A percentile compares a stretch with the other conserved stretches of the same genome.
Conservation (phyloP, 2,329 filamentous ascomycete species). For the Fusarium buxicola region DNA sequence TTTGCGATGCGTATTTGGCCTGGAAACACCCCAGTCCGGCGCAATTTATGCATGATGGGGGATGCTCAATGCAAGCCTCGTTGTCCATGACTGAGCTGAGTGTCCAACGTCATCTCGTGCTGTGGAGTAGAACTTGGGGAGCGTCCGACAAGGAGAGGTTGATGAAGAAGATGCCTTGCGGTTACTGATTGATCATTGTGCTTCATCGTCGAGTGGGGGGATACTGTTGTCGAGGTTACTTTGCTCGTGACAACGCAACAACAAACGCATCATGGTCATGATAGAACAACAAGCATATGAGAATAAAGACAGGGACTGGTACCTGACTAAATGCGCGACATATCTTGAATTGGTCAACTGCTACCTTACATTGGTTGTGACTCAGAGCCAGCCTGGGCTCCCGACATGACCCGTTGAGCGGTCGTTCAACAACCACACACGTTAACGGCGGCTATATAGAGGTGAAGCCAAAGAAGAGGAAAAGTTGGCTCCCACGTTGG, state of each 20-base stretch:
- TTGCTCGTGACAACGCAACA: background rate
- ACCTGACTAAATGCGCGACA: slow-evolving; percentile 1
- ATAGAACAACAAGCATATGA: background rate
- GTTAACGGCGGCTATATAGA: slow-evolving; percentile 25
- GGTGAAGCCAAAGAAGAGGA: slow-evolving; percentile 10
- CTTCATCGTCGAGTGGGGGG: background rate
- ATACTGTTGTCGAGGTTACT: background rate
- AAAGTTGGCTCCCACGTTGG: slow-evolving; percentile 10
- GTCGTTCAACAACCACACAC: slow-evolving; percentile 13
- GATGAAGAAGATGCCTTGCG: slow-evolving; percentile 1
- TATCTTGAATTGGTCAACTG: background rate
- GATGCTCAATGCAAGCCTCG: slow-evolving; percentile 28
- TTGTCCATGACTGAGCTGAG: slow-evolving; percentile 12
- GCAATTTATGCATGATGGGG: slow-evolving; percentile 19
- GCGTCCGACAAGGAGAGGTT: slow-evolving; percentile 21
- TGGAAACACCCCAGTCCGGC: slow-evolving; percentile 9
- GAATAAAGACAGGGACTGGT: background rate
- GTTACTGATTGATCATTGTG: background rate
- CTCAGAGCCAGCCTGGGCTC: slow-evolving; percentile 2
- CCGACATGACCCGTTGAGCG: slow-evolving; percentile 26
- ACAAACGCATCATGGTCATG: slow-evolving; percentile 1
- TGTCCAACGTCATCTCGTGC: slow-evolving; percentile 25
- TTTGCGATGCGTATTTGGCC: slow-evolving; percentile 17
- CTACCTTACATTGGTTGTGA: slow-evolving; percentile 4
- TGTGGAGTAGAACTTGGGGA: slow-evolving; percentile 27